Evolutionary conservation across 495 filamentous ascomycete species (phyloP).

Genomic region (Aspergillus conjunctus): DNA sequence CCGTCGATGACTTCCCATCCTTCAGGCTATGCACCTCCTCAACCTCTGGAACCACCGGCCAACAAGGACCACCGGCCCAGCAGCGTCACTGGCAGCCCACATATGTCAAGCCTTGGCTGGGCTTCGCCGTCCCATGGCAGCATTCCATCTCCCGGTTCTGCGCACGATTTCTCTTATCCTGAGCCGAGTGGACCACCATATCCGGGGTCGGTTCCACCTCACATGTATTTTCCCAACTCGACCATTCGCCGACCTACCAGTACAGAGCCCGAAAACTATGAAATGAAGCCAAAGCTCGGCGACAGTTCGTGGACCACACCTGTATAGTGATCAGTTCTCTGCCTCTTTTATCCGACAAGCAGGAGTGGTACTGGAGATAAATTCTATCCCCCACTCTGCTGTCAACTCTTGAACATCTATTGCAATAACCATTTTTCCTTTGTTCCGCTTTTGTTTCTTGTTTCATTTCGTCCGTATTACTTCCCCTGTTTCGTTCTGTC

Average conservation of each 20-base stretch:
- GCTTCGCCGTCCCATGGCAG: conserved; percentile 67
- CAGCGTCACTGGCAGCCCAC: conserved; percentile 70
- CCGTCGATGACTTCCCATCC: conserved; percentile 82
- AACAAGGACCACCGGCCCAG: conserved; percentile 71
- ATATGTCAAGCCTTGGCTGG: conserved; percentile 74
- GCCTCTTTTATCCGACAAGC: conserved; percentile 8
- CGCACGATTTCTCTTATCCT: conserved; percentile 67
- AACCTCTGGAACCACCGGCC: conserved; percentile 84
- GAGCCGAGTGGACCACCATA: conserved; percentile 63
- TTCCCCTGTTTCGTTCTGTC: conserved; percentile 25
- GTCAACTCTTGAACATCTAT: conserved; percentile 4
- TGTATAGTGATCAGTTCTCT: conserved; percentile 30
- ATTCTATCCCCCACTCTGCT: neutral
- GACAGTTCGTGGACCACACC: conserved; percentile 47
- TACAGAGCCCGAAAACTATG: conserved; percentile 70
- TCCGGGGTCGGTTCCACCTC: conserved; percentile 59
- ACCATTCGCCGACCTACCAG: conserved; percentile 69
- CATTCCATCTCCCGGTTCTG: conserved; percentile 67
- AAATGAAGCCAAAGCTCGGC: conserved; percentile 55
- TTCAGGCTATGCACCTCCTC: conserved; percentile 74
- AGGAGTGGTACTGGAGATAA: neutral
- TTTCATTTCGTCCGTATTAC: conserved; percentile 24
- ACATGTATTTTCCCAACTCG: conserved; percentile 64
- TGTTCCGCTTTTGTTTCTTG: conserved; percentile 25
- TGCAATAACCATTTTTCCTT: conserved; percentile 15